A percentile compares a stretch with the other conserved stretches of the same genome.
Evolutionary conservation across 1,139 yeast species (phyloP).

Genomic region (Taphrina betulina): DNA sequence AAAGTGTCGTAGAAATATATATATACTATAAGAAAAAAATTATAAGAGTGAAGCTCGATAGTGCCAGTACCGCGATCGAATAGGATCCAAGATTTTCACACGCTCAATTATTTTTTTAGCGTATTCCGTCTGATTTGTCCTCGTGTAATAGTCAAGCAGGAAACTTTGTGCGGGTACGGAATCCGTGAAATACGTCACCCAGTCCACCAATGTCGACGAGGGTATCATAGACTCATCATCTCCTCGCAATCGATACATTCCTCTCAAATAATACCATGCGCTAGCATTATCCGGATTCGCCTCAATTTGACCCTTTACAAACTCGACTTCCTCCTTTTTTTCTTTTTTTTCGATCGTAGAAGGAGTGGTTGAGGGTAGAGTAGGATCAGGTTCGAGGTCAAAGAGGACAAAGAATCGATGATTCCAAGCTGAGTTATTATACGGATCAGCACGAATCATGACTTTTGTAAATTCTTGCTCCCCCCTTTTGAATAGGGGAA

Average conservation of each 20-base stretch:
- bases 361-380: too few relatives aligned
- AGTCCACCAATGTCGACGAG: conserved; percentile 35
- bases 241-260: conserved; percentile 33
- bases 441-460: conserved; percentile 60
- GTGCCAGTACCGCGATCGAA: conserved; percentile 67
- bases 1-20: too few relatives aligned
- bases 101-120: conserved; percentile 52
- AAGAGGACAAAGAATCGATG: conserved; percentile 62
- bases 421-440: conserved; percentile 94
- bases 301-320: conserved; percentile 51
- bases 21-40: too few relatives aligned
- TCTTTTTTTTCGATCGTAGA: too few relatives aligned
- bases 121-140: conserved; percentile 43
- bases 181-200: conserved; percentile 45
- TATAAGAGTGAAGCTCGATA: conserved; percentile 19
- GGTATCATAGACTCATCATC: too few relatives aligned
- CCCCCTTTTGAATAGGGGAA: conserved; percentile 39
- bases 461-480: conserved; percentile 59
- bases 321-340: conserved; percentile 48
- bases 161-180: conserved; percentile 69
- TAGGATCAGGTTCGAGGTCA: too few relatives aligned
- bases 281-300: conserved; percentile 78
- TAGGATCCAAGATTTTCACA: conserved; percentile 61
- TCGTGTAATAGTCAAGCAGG: conserved; percentile 54
- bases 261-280: conserved; percentile 80